Evolutionary conservation across 306 rosid species (phyloP), one percentile per base, ranked within the genome.

Genomic region (Fragaria vesca): DNA sequence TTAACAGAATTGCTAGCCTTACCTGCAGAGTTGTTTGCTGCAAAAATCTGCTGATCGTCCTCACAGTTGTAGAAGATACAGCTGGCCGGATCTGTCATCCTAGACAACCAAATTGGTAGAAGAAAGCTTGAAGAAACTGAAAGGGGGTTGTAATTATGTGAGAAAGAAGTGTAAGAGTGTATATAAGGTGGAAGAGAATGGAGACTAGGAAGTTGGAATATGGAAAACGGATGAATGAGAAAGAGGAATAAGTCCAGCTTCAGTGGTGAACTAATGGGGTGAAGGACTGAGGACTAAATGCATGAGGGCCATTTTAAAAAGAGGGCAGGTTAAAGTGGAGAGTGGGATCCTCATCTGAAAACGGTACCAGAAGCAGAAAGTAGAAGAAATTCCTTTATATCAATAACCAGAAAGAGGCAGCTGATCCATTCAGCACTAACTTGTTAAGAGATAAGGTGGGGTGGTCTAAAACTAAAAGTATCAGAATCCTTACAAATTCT

Each of bases 301-400:
- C 71, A 66, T 17, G 47, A 34, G 46, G 24, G 46, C 46, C 70
- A 16, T 16, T 7, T 16, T 15, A 18, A 30, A 30, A 62, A 2
- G 24, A 32, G 45, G 32, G 77, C 42, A 42, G 10, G 50, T 72
- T 45, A 10, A 46, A 60, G 76, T 60, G 72, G 71, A 8, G 46
- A 20, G 78, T 72, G 82, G 73, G 70, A 79, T 79, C 78, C 73
- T 48, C 67, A 45, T 60, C 76, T 15, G 43, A 47, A 70, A 32
- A 12, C 72, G 72, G 30, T 26, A 21, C 43, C 18, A 43, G 34
- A 74, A 74, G 46, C 20, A 43, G 34, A 74, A 74, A 60, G 57
- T 11, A 17, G 18, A 2, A 36, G 62, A 26, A 4, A 12, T 60
- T 43, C 16, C 26, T 74, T 57, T 15, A 4, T n/a, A 45, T 70